These are phyloP conservation scores for Tricholoma bakamatsutake DNA, from an alignment of 768 basidiomycete genomes.

Conservation along the genomic window DNA sequence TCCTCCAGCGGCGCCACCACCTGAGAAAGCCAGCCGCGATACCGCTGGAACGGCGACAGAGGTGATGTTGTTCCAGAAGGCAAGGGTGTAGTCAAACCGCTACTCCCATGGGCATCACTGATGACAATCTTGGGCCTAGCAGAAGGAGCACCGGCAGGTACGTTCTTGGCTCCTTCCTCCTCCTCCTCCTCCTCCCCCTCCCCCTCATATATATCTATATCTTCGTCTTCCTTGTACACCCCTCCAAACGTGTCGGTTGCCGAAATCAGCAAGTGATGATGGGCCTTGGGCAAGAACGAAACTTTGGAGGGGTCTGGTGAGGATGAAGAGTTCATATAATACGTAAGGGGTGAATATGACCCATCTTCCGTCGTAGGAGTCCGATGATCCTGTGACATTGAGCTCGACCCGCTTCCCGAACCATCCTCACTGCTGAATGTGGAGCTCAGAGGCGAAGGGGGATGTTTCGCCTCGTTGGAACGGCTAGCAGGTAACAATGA, in stretches of 20 bases:
- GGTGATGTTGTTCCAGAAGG: conserved; percentile 25
- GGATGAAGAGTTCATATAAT: conserved; percentile 31
- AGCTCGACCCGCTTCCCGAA: conserved; percentile 31
- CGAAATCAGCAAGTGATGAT: conserved; percentile 21
- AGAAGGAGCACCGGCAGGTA: conserved; percentile 8
- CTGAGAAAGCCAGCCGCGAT: conserved; percentile 57
- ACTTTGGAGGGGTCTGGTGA: conserved; percentile 22
- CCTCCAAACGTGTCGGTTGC: conserved; percentile 35
- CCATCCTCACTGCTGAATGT: conserved; percentile 41
- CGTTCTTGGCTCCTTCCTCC: conserved; percentile 13
- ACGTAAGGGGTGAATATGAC: conserved; percentile 24
- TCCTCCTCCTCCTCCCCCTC: conserved; percentile 19
- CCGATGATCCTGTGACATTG: conserved; percentile 33
- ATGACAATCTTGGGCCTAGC: conserved; percentile 33
- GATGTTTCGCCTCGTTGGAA: conserved; percentile 16
- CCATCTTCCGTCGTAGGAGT: conserved; percentile 33
- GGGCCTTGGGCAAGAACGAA: conserved; percentile 15
- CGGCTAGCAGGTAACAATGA: conserved; percentile 3
- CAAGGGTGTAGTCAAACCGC: conserved; percentile 25
- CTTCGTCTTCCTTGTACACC: conserved; percentile 11
- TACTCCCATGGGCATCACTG: conserved; percentile 16
- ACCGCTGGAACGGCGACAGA: conserved; percentile 40
- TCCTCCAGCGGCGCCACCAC: conserved; percentile 53
- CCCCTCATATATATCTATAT: conserved; percentile 16
- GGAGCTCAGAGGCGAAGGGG: conserved; percentile 44